These are phyloP conservation scores for Psilocybe tampanensis DNA, from an alignment of 768 basidiomycete species.

Conservation along the genomic window DNA sequence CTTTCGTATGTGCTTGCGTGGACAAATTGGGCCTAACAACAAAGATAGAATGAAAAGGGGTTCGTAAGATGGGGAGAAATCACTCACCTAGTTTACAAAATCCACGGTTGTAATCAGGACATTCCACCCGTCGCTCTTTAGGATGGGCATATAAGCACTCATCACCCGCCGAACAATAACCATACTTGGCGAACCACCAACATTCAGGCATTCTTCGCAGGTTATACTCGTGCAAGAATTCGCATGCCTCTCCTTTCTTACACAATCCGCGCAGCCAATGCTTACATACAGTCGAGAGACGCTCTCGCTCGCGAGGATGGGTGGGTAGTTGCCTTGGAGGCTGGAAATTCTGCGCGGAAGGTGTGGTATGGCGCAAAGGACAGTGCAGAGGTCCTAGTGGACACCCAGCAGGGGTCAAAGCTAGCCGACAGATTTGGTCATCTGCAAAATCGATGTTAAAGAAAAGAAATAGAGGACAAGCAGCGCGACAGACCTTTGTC, in stretches of 20 bases:
- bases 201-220: constrained; percentile 98
- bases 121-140: constrained; percentile 88
- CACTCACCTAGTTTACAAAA: constrained; percentile 92
- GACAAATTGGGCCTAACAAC: constrained; percentile 76
- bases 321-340: constrained; percentile 81
- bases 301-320: constrained; percentile 82
- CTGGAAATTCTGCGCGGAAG: constrained; percentile 88
- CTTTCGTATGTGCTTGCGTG: constrained; percentile 89
- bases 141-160: constrained; percentile 97
- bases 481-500: constrained; percentile 75
- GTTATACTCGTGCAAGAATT: constrained; percentile 99
- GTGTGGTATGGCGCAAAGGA: constrained; percentile 88
- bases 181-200: constrained; percentile 98
- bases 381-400: constrained; percentile 92
- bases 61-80: background rate
- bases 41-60: constrained; percentile 6
- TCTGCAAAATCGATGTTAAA: constrained; percentile 49
- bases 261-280: constrained; percentile 98
- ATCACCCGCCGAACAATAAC: constrained; percentile 95
- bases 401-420: constrained; percentile 80
- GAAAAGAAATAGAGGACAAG: background rate
- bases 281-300: constrained; percentile 93
- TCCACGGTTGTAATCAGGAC: constrained; percentile 93
- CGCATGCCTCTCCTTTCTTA: constrained; percentile 97
- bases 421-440: constrained; percentile 90